Evolutionary conservation across 23 red algal species (phyloP).

Genomic region (Agarophyton chilense): DNA sequence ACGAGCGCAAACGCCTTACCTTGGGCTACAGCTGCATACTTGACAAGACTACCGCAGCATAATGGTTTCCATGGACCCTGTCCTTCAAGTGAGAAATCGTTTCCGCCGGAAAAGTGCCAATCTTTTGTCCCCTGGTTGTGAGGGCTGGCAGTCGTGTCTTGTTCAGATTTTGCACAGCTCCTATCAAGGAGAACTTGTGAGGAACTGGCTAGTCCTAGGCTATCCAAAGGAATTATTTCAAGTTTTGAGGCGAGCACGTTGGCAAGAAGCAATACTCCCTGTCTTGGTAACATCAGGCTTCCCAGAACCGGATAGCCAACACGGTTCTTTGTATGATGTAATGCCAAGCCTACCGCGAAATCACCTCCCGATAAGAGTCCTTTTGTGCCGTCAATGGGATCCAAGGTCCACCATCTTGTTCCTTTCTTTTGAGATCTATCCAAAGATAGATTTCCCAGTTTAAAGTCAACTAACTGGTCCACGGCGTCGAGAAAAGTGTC

Average conservation of each 20-base stretch:
- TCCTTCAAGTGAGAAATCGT: not conserved
- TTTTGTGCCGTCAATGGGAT: slow-evolving; percentile 55
- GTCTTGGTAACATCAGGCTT: not conserved
- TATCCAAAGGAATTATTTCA: slow-evolving; percentile 2
- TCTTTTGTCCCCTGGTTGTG: not conserved
- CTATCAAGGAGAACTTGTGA: not conserved
- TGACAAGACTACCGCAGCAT: slow-evolving; percentile 55
- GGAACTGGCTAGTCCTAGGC: not conserved
- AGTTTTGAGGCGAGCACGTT: not conserved
- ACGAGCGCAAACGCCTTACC: slow-evolving; percentile 20
- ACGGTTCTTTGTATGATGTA: not conserved
- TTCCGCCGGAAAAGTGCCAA: slow-evolving; percentile 34
- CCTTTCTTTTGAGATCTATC: not conserved
- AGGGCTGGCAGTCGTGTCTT: not conserved
- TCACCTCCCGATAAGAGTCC: slow-evolving; percentile 7
- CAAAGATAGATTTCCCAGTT: not conserved
- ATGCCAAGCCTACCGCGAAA: slow-evolving; percentile 25
- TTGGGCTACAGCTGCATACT: slow-evolving; percentile 42
- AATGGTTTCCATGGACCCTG: slow-evolving; percentile 1
- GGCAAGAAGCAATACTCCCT: slow-evolving; percentile 15
- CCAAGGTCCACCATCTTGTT: not conserved
- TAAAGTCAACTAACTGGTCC: slow-evolving; percentile 1
- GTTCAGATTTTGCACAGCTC: not conserved
- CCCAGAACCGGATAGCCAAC: slow-evolving; percentile 9
- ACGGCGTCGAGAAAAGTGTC: not conserved